Evolutionary conservation across 441 rosid genomes (phyloP), one percentile per base, ranked within the genome.

Genomic region (Croton setiger): DNA sequence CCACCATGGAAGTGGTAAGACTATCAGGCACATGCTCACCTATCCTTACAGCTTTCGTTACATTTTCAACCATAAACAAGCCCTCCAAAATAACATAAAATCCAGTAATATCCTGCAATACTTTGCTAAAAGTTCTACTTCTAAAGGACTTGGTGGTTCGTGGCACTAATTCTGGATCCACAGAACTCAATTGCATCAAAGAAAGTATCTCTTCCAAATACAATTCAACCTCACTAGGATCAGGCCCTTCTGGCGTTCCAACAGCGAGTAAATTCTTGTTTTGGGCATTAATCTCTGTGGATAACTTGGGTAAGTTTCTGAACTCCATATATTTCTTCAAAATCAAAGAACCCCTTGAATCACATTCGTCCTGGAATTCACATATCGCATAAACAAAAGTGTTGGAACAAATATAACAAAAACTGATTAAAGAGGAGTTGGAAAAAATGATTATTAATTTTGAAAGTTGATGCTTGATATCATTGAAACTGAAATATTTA

Each of bases 51-150:
- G 98, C 98, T 82, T 91, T 91, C 83, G 95, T 88, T 41, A 84
- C 96, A 74, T 94, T 94, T 82, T 94, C 97, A 63, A 94, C 96
- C 98, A 94, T 91, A 74, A 90, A 94, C 88, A 89, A 94, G 33
- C 98, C 96, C 83, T 94, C 97, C 41, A 94, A 76, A 74, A 94
- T 86, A 69, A 94, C 97, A 82, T 91, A 94, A 76, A 88, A 94
- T n/a, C 97, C 96, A 43, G 90, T 91, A 69, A 94, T 83, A 47
- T 94, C 98, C 68, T 88, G 98, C 67, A 78, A 85, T 45, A 87
- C 92, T 79, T 87, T 87, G 80, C 91, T 87, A 70, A 94, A 90
- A 58, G 79, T 87, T 60, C 97, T 96, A 37, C 84, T 86, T 79
- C 91, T 88, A 77, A 94, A 94, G 0, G 96, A 89, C 64, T 94